These are phyloP conservation scores for Zalerion maritima DNA, from an alignment of 495 filamentous ascomycete genomes.

Conservation along the genomic window DNA sequence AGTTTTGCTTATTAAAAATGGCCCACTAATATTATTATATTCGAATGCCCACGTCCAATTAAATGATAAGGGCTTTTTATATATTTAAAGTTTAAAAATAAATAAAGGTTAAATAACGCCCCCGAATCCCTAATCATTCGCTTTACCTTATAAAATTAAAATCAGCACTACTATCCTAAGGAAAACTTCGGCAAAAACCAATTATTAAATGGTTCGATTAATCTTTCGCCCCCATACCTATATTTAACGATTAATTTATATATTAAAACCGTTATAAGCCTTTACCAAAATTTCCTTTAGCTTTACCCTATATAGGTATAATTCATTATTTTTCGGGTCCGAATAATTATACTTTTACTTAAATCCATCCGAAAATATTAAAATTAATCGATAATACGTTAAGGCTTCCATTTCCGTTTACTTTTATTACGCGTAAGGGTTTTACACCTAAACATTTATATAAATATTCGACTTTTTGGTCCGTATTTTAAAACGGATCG, in stretches of 20 bases:
- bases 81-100: slow-evolving; percentile 5
- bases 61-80: slow-evolving; percentile 46
- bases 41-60: slow-evolving; percentile 41
- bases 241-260: slow-evolving; percentile 8
- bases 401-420: slow-evolving; percentile 36
- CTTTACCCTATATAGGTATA: slow-evolving; percentile 63
- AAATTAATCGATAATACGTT: slow-evolving; percentile 61
- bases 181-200: slow-evolving; percentile 49
- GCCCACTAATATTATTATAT: slow-evolving; percentile 5
- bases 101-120: slow-evolving; percentile 17
- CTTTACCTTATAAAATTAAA: slow-evolving; percentile 68
- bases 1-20: slow-evolving; percentile 14
- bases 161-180: slow-evolving; percentile 60
- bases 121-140: slow-evolving; percentile 66
- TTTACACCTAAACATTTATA: slow-evolving; percentile 20
- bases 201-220: slow-evolving; percentile 4
- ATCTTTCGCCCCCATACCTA: slow-evolving; percentile 22
- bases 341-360: slow-evolving; percentile 61
- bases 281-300: slow-evolving; percentile 64
- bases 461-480: slow-evolving; percentile 18
- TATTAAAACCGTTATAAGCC: slow-evolving; percentile 56
- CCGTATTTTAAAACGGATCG: slow-evolving; percentile 2
- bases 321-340: slow-evolving; percentile 56
- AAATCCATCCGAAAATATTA: slow-evolving; percentile 64
- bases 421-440: slow-evolving; percentile 27